Base-by-base conservation (phyloP, 2,329 filamentous ascomycete species). In the Penicillium sp. region DNA sequence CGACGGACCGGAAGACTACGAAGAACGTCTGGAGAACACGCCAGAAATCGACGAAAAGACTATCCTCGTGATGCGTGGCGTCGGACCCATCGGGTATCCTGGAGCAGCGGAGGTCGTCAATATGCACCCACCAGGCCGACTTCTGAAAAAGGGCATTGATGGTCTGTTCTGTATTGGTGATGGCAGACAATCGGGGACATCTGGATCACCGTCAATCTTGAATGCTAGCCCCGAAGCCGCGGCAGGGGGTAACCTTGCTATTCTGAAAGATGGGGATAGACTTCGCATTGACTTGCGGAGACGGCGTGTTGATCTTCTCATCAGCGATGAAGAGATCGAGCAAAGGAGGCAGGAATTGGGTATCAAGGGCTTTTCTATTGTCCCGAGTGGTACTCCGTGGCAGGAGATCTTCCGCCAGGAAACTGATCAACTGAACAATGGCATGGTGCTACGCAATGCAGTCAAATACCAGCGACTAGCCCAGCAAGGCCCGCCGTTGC, bases 191-290 rank as follows among this genome's bases (percentile, higher is more conserved):
- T 79, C 76, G 7, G 78, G 78, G 28, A 81, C 78, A 2, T 80
- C 77, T 3, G 77, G 75, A 0, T 78, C 75, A 3, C 78, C 78
- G 1, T 79, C 76, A 0, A 80, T 81, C 42, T 63, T 80, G n/a
- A 80, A 80, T 52, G 78, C 77, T 1, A 77, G 73, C 37, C 78
- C 78, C 7, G 78, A 81, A 61, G 78, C 78, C 11, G 77, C 77
- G 1, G 75, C 75, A 9, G 77, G 77, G 7, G 78, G 78, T 1
- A 80, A 80, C 45, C 66, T 80, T 16, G 77, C 75, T 3, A 67
- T 80, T 16, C 61, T 80, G 16, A 62, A 62, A 12, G 74, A 80
- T 56, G 77, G 78, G 2, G 78, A 80, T 57, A 62, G 62, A 39
- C 55, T 80, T 16, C 66, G 78, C 3, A 75, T 80, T 5, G 78